Evolutionary conservation across 139 green algal species (phyloP).

Genomic region (Asterochloris erici): DNA sequence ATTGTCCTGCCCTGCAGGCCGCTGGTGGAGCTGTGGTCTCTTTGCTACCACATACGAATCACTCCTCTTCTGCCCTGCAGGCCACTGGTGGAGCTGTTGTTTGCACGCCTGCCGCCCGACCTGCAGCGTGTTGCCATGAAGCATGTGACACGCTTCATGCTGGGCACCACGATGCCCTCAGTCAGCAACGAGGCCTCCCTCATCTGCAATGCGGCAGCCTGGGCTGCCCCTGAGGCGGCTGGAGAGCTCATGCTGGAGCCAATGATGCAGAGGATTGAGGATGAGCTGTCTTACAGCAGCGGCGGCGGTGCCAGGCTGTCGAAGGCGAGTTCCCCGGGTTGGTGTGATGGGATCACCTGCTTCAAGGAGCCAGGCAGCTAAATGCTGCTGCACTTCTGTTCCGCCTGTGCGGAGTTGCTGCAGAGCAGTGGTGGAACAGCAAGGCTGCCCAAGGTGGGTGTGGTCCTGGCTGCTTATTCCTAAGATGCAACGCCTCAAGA

Average conservation of each 20-base stretch:
- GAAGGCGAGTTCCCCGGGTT: background rate
- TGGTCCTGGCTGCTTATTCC: no score
- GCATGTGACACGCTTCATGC: constrained; percentile 52
- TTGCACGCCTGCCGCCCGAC: constrained; percentile 46
- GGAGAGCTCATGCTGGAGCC: constrained; percentile 39
- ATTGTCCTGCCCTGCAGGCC: no score
- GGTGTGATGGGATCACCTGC: no score
- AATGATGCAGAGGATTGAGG: constrained; percentile 33
- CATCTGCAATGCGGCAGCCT: constrained; percentile 47
- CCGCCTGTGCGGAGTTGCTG: no score
- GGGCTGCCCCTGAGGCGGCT: constrained; percentile 31
- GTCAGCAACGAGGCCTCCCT: constrained; percentile 39
- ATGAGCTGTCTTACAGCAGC: background rate
- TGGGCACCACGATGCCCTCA: constrained; percentile 41
- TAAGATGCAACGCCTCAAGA: no score
- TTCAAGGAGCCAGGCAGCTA: no score
- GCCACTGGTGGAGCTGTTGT: constrained; percentile 66
- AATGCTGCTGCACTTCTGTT: no score
- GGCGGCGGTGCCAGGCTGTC: background rate
- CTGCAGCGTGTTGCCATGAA: constrained; percentile 46
- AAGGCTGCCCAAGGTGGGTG: no score
- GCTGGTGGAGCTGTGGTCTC: background rate
- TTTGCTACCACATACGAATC: background rate
- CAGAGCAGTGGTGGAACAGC: no score
- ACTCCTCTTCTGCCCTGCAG: constrained; percentile 12